Base-by-base conservation (phyloP, 2,329 filamentous ascomycete species). In the Cryphonectria radicalis region DNA sequence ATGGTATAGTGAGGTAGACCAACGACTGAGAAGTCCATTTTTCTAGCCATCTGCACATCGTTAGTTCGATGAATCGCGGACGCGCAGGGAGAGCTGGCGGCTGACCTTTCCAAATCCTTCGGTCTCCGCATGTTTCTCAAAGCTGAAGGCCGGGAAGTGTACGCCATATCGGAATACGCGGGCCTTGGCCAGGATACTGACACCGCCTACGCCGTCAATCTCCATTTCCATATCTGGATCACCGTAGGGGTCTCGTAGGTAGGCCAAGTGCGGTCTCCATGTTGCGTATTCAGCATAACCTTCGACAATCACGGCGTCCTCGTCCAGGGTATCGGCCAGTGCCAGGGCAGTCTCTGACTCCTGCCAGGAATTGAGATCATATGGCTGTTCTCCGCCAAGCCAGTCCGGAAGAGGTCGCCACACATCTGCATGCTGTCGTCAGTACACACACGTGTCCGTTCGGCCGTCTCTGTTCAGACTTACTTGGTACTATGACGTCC, bases 191-290 rank as follows among this genome's bases (percentile, higher is more conserved):
- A 99, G 83, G 77, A 99, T 99, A 83, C 94, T 98, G 76, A 99
- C 96, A 82, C 96, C 96, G 66, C 96, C 95, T 63, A 99, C 95
- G 75, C 96, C 96, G 77, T 99, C 96, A 76, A 99, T 95, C 78
- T 99, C 96, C 96, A 99, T 98, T 80, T 99, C 96, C 92, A 98
- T 98, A 79, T 99, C 96, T 28, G 95, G 95, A 79, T 99, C 96
- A 55, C 96, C 96, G 77, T 97, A 98, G 1, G 96, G 96, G 79
- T 99, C 96, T 72, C 96, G 92, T 10, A 99, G 89, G 80, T 99
- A 99, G 59, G 96, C 96, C 78, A 99, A 86, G 87, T 99, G 96
- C 59, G 96, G 96, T 75, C 96, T 88, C 96, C 96, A 99, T 1
- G 96, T 99, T 28, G 96, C 96, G 80, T 99, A 99, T 83, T 99